These are phyloP conservation scores for Eucalyptus decipiens DNA, from an alignment of 345 rosid species.

Conservation along the genomic window DNA sequence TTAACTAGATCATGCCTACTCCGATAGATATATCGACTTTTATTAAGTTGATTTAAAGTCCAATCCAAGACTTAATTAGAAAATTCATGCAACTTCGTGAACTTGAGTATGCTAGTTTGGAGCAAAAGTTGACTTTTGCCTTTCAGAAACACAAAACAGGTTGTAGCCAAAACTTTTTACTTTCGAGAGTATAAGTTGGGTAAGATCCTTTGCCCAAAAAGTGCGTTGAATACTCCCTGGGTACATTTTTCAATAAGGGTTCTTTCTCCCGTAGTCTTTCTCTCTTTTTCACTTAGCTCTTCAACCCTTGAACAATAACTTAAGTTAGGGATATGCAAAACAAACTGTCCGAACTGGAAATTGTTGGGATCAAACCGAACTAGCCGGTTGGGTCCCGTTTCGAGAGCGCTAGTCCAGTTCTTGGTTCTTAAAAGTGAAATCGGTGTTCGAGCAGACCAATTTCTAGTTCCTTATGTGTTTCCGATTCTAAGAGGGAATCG, in stretches of 20 bases:
- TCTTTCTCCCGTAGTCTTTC: neutral
- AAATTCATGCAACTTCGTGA: neutral
- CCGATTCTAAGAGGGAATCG: too few species aligned
- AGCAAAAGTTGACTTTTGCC: neutral
- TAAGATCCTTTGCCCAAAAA: too few species aligned
- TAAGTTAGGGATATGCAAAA: too few species aligned
- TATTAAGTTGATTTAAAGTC: neutral
- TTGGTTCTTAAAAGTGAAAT: too few species aligned
- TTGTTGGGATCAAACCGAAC: rapidly evolving
- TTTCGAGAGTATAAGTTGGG: too few species aligned
- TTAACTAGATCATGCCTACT: neutral
- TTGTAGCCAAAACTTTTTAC: neutral
- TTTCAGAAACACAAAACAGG: neutral
- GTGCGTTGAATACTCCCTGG: neutral
- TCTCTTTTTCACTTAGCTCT: neutral
- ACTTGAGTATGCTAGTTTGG: neutral
- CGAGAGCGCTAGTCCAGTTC: rapidly evolving
- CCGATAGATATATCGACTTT: neutral
- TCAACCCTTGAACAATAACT: neutral
- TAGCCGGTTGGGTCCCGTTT: rapidly evolving
- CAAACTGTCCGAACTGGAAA: rapidly evolving
- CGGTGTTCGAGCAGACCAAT: rapidly evolving
- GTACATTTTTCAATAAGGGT: neutral
- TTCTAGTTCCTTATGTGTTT: rapidly evolving
- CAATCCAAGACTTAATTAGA: neutral